A percentile compares a stretch with the other conserved stretches of the same genome.
phyloP scores from a whole-genome alignment of 2,329 filamentous ascomycete genomes.

The Talaromyces pinophilus region DNA sequence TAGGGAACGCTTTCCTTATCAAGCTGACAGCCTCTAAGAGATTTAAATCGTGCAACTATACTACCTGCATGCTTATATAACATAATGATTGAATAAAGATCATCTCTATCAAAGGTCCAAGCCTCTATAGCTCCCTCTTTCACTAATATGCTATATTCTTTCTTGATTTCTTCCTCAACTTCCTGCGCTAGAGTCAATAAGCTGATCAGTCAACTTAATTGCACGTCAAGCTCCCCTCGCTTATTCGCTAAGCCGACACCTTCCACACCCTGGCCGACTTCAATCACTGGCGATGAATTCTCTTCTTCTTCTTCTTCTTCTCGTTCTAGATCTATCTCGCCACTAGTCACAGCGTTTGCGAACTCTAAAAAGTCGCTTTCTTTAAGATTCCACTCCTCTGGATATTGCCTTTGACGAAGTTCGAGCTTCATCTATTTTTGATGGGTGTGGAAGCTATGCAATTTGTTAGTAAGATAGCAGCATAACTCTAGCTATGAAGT shows the following conservation, averaged over 20 bases:
- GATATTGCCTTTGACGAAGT: not conserved
- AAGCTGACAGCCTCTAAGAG: not conserved
- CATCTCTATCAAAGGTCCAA: not conserved
- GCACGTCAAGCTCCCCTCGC: not conserved
- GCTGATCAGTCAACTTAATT: not conserved
- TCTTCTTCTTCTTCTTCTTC: not conserved
- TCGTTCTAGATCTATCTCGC: not conserved
- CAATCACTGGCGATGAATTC: too few species aligned
- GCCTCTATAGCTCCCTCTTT: not conserved
- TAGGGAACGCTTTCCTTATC: not conserved
- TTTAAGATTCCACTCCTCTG: not conserved
- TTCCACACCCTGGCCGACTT: not conserved
- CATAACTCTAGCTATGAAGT: not conserved
- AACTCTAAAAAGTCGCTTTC: conserved; percentile 1
- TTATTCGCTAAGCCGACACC: not conserved
- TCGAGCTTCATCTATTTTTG: not conserved
- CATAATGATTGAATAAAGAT: not conserved
- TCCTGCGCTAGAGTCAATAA: not conserved
- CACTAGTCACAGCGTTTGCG: not conserved
- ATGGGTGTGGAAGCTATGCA: not conserved
- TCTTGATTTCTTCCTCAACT: not conserved
- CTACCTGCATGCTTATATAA: not conserved
- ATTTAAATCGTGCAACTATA: not conserved
- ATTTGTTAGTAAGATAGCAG: not conserved
- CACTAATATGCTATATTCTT: not conserved